These are phyloP conservation scores for Ganoderma sinense DNA, from an alignment of 1,284 basidiomycete genomes.

Conservation along the genomic window DNA sequence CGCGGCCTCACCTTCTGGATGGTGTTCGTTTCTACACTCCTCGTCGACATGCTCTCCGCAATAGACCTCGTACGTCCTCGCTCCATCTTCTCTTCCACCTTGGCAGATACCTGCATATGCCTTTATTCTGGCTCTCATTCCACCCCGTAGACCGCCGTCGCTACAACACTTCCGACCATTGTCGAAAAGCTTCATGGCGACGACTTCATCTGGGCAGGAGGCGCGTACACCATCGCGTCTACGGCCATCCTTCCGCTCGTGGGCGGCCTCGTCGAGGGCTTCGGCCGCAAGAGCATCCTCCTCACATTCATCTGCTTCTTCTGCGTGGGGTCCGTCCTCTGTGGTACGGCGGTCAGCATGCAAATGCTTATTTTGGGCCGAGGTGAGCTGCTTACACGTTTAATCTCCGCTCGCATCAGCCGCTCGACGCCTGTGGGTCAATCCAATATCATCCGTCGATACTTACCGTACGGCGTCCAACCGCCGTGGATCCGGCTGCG, in stretches of 20 bases:
- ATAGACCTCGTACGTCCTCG: slow-evolving; percentile 19
- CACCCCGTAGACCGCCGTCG: slow-evolving; percentile 20
- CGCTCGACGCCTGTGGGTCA: neutral
- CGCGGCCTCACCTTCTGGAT: slow-evolving; percentile 26
- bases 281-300: slow-evolving; percentile 46
- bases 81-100: neutral
- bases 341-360: slow-evolving; percentile 46
- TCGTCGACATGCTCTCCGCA: slow-evolving; percentile 21
- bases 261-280: slow-evolving; percentile 44
- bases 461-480: neutral
- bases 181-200: slow-evolving; percentile 27
- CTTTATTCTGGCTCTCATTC: neutral
- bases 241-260: slow-evolving; percentile 44
- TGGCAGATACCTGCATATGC: neutral
- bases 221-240: slow-evolving; percentile 47
- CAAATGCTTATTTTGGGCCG: slow-evolving; percentile 42
- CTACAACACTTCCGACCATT: slow-evolving; percentile 32
- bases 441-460: neutral
- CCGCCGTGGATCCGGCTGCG: neutral
- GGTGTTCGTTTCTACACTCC: slow-evolving; percentile 16
- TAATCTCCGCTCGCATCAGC: slow-evolving; percentile 3
- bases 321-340: slow-evolving; percentile 45
- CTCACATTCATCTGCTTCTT: slow-evolving; percentile 43
- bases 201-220: slow-evolving; percentile 47
- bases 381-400: slow-evolving; percentile 12